A percentile compares a stretch with the other conserved stretches of the same genome.
Evolutionary conservation across 148 eudicot species (phyloP).

Genomic region (Cornus suecica): DNA sequence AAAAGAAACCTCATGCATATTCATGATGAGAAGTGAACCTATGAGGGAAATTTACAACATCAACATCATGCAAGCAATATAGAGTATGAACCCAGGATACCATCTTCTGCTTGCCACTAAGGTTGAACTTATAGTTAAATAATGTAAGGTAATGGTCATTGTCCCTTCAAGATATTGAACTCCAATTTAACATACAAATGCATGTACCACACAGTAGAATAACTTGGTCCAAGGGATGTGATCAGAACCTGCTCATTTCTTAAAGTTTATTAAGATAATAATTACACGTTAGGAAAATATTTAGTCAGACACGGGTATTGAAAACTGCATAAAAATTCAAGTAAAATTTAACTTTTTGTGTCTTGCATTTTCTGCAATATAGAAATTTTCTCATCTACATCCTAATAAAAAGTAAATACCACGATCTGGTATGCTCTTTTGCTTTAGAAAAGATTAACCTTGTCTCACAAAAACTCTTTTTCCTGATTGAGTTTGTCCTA

Average conservation of each 20-base stretch:
- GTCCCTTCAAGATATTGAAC: background rate
- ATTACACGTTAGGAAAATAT: too few species aligned
- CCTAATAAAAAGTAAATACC: background rate
- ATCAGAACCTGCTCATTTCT: background rate
- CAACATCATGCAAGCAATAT: background rate
- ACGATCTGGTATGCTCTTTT: constrained; percentile 8
- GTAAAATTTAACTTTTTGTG: background rate
- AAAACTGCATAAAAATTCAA: background rate
- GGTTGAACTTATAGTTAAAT: background rate
- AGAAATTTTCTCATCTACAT: background rate
- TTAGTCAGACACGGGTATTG: background rate
- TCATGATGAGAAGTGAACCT: constrained; percentile 14
- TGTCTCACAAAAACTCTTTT: background rate
- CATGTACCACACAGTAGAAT: background rate
- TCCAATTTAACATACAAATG: background rate
- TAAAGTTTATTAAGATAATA: background rate
- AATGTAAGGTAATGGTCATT: background rate
- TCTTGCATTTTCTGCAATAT: background rate
- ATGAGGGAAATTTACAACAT: background rate
- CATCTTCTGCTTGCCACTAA: background rate
- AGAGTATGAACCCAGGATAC: background rate
- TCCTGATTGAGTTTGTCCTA: background rate
- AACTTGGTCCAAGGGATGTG: background rate
- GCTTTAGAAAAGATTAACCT: constrained; percentile 10
- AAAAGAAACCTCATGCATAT: constrained; percentile 10